Conservation (phyloP, 495 filamentous ascomycete species). For the Tuber borchii region DNA sequence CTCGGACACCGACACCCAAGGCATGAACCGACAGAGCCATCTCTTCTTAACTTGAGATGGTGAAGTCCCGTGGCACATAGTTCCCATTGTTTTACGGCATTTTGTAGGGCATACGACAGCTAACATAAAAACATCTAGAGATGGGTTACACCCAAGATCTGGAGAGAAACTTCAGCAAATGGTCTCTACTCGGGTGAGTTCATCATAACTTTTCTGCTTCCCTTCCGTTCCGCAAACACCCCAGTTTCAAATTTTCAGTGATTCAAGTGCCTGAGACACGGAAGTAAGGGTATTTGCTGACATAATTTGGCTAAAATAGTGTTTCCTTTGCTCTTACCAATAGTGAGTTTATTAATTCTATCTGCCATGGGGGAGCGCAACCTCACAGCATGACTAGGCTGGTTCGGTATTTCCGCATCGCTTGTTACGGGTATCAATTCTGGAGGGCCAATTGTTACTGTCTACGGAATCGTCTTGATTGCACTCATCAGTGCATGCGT, state of each 20-base stretch:
- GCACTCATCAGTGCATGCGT: slow-evolving; percentile 53
- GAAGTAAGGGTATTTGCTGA: background rate
- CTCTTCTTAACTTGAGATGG: background rate
- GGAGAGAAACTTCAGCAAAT: slow-evolving; percentile 54
- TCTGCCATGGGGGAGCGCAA: background rate
- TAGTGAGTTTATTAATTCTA: slow-evolving; percentile 27
- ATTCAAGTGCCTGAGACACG: background rate
- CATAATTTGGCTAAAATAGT: background rate
- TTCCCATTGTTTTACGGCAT: background rate
- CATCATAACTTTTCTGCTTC: background rate
- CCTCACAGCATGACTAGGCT: slow-evolving; percentile 30
- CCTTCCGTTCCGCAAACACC: background rate
- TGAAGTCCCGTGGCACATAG: background rate
- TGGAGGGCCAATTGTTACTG: slow-evolving; percentile 55
- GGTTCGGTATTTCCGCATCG: slow-evolving; percentile 57
- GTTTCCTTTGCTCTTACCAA: slow-evolving; percentile 59
- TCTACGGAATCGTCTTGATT: slow-evolving; percentile 57
- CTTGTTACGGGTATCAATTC: slow-evolving; percentile 56
- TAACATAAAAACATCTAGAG: slow-evolving; percentile 35
- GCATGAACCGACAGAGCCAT: slow-evolving; percentile 6
- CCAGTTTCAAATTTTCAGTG: background rate
- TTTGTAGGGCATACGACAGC: background rate
- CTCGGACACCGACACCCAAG: slow-evolving; percentile 9
- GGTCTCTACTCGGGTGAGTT: slow-evolving; percentile 50
- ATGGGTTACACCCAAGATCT: slow-evolving; percentile 59